Conservation (phyloP, 495 filamentous ascomycete genomes). For the Aspergillus nanangensis region DNA sequence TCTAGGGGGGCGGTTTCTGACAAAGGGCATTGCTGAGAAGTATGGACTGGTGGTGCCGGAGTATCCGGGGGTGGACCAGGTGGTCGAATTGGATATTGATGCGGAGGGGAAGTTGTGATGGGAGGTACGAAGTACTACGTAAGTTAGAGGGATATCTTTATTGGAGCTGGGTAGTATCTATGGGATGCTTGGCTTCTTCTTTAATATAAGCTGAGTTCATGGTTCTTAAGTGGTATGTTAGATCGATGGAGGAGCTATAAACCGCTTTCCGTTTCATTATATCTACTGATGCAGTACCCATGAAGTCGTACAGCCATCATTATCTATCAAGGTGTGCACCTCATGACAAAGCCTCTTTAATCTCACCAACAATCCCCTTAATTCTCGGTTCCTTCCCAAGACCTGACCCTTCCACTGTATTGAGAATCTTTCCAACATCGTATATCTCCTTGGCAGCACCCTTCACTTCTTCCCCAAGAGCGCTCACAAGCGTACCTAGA, state of each 20-base stretch:
- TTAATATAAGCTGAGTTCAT: too few species aligned
- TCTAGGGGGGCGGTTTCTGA: slow-evolving; percentile 84
- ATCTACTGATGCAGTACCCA: too few species aligned
- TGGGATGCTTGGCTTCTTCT: too few species aligned
- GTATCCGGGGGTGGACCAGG: slow-evolving; percentile 86
- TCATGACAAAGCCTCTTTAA: slow-evolving; percentile 28
- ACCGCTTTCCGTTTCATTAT: too few species aligned
- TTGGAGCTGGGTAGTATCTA: too few species aligned
- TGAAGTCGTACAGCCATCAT: too few species aligned
- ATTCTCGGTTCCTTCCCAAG: slow-evolving; percentile 46
- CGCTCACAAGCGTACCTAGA: slow-evolving; percentile 62
- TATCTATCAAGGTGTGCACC: not conserved
- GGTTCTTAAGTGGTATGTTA: too few species aligned
- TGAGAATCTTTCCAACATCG: slow-evolving; percentile 32
- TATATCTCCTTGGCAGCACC: slow-evolving; percentile 48
- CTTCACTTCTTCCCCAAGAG: slow-evolving; percentile 41
- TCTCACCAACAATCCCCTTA: slow-evolving; percentile 45
- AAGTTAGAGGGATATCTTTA: too few species aligned
- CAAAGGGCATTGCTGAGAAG: slow-evolving; percentile 73
- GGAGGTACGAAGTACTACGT: not conserved
- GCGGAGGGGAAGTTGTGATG: slow-evolving; percentile 52
- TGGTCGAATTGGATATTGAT: slow-evolving; percentile 67
- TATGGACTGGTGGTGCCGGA: slow-evolving; percentile 79
- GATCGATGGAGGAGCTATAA: too few species aligned
- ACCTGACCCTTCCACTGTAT: slow-evolving; percentile 28